Conservation (phyloP, 2,329 filamentous ascomycete species). For the Blastomyces parvus region DNA sequence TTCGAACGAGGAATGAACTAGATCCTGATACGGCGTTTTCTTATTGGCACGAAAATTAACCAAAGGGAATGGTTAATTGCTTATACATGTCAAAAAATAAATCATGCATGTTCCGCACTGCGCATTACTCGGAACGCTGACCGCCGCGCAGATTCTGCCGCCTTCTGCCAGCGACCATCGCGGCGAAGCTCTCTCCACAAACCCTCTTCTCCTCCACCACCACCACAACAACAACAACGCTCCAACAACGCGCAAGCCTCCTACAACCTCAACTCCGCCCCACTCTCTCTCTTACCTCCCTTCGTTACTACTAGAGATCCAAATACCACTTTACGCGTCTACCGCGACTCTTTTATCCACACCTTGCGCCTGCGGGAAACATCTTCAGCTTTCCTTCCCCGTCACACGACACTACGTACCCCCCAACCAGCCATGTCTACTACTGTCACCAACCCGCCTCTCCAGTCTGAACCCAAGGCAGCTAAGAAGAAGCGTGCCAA, state of each 20-base stretch:
- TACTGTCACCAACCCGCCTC: slow-evolving; percentile 54
- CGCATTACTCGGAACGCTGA: not conserved
- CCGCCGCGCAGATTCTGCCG: slow-evolving; percentile 3
- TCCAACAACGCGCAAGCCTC: not conserved
- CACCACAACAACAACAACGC: not conserved
- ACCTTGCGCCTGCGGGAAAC: not conserved
- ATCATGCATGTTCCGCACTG: not conserved
- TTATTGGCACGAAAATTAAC: not conserved
- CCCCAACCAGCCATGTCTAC: slow-evolving; percentile 48
- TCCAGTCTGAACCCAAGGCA: slow-evolving; percentile 54
- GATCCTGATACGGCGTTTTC: not conserved
- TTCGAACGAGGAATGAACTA: not conserved
- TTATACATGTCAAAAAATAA: not conserved
- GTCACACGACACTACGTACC: slow-evolving; percentile 12
- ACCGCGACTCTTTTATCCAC: slow-evolving; percentile 12
- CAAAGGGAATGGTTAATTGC: not conserved
- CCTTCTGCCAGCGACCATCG: not conserved
- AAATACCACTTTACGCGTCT: slow-evolving; percentile 8
- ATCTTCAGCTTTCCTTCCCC: slow-evolving; percentile 10
- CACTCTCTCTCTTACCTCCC: slow-evolving; percentile 5
- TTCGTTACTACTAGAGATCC: slow-evolving; percentile 2
- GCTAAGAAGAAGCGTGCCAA: slow-evolving; percentile 54
- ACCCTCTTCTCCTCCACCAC: not conserved
- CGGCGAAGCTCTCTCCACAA: slow-evolving; percentile 3
- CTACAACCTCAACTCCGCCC: slow-evolving; percentile 16